Conservation (phyloP, 2,329 filamentous ascomycete genomes). For the Neonectria coccinea region DNA sequence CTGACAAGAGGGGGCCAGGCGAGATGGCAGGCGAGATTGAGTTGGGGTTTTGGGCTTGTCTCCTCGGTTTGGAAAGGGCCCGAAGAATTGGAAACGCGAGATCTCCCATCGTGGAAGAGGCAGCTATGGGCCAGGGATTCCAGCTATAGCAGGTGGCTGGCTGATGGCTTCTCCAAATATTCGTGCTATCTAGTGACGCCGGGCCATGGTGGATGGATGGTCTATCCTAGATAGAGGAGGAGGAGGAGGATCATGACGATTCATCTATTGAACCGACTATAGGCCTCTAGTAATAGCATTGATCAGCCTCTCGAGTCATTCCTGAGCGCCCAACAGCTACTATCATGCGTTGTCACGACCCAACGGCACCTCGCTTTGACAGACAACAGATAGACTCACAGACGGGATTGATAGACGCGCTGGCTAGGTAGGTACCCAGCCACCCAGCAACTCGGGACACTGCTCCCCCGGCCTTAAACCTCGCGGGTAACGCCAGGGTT, state of each 20-base stretch:
- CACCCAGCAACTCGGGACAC: conserved; percentile 22
- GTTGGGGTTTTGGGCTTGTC: conserved; percentile 11
- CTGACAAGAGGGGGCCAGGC: conserved; percentile 14
- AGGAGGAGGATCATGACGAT: too few species aligned
- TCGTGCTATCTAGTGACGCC: neutral
- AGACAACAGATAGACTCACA: too few species aligned
- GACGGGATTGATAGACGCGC: neutral
- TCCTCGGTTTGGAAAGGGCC: conserved; percentile 13
- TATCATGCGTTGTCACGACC: neutral
- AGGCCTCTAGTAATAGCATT: conserved; percentile 10
- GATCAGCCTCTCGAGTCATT: neutral
- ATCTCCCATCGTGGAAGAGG: conserved; percentile 25
- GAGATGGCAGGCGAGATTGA: conserved; percentile 30
- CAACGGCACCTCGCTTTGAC: neutral
- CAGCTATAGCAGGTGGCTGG: neutral
- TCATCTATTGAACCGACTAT: neutral
- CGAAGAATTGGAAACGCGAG: conserved; percentile 29
- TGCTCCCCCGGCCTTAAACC: conserved; percentile 5
- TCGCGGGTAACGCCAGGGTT: conserved; percentile 19
- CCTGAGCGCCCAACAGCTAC: too few species aligned
- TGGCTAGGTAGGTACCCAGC: conserved; percentile 6
- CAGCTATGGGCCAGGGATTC: conserved; percentile 13
- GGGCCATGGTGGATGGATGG: neutral
- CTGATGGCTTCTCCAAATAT: neutral
- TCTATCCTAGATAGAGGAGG: neutral